Evolutionary conservation across 1,284 basidiomycete species (phyloP).

Genomic region (Moesziomyces globuligerus): DNA sequence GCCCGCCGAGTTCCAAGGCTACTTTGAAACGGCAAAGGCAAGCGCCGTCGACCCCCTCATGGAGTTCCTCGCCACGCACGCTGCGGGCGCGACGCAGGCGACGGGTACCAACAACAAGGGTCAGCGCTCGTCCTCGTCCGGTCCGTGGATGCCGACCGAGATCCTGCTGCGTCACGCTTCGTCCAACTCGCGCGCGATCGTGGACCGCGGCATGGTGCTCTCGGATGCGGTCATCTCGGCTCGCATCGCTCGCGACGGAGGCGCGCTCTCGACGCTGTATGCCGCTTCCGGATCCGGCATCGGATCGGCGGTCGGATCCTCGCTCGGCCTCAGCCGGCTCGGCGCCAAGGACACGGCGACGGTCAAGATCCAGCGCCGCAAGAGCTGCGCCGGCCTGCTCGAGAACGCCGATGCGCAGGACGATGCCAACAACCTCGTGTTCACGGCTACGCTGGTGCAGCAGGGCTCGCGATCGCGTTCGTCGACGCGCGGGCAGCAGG

Average conservation of each 20-base stretch:
- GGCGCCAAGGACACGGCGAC: constrained; percentile 49
- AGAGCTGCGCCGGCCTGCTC: constrained; percentile 45
- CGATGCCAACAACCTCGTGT: constrained; percentile 36
- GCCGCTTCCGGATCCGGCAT: constrained; percentile 40
- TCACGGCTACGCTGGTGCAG: constrained; percentile 45
- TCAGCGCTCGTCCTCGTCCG: constrained; percentile 24
- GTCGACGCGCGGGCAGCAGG: constrained; percentile 24
- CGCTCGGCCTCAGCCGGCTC: constrained; percentile 51
- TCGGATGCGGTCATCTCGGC: constrained; percentile 60
- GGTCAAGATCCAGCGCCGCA: constrained; percentile 53
- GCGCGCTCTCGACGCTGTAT: constrained; percentile 36
- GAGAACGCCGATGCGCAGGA: constrained; percentile 40
- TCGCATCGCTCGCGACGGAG: constrained; percentile 43
- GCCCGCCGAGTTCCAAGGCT: constrained; percentile 30
- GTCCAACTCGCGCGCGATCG: constrained; percentile 52
- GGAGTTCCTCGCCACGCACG: constrained; percentile 53
- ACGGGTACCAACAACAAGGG: constrained; percentile 27
- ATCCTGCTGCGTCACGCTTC: constrained; percentile 59
- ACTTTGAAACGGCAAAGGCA: constrained; percentile 21
- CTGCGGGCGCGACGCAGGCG: constrained; percentile 34
- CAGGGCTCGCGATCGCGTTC: constrained; percentile 39
- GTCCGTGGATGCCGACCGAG: constrained; percentile 51
- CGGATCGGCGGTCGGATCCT: constrained; percentile 55
- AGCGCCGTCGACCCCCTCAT: constrained; percentile 36
- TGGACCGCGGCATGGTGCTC: constrained; percentile 63